These are phyloP conservation scores for Colletotrichum magnum DNA, from an alignment of 2,329 filamentous ascomycete genomes.

Conservation along the genomic window DNA sequence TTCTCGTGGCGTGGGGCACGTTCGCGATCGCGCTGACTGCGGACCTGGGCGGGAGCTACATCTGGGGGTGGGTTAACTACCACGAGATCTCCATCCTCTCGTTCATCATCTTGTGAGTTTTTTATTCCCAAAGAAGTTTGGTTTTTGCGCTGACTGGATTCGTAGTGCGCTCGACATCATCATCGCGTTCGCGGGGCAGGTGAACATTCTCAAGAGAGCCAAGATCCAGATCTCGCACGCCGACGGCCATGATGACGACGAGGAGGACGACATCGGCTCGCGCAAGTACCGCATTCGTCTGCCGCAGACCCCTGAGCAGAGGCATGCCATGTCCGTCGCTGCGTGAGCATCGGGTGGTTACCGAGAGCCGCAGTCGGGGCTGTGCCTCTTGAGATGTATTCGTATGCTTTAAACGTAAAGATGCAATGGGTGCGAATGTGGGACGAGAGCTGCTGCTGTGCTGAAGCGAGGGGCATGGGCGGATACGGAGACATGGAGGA, in stretches of 20 bases:
- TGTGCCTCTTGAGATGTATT: no score
- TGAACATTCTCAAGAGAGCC: conserved; percentile 28
- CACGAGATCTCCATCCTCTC: no score
- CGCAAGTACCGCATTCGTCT: conserved; percentile 37
- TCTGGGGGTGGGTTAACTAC: not conserved
- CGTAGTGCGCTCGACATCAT: conserved; percentile 5
- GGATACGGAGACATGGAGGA: no score
- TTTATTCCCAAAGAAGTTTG: no score
- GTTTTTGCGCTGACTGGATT: not conserved
- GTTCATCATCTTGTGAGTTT: conserved; percentile 11
- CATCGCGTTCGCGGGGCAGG: conserved; percentile 28
- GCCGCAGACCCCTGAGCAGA: conserved; percentile 30
- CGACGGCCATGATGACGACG: conserved; percentile 27
- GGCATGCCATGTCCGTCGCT: conserved; percentile 23
- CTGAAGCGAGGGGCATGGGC: no score
- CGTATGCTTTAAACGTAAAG: no score
- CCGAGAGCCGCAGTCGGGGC: no score
- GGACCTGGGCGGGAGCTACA: no score
- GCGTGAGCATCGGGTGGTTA: not conserved
- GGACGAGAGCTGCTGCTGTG: no score
- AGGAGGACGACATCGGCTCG: conserved; percentile 22
- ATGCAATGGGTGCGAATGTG: no score
- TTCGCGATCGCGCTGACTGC: conserved; percentile 2
- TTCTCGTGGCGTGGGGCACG: not conserved
- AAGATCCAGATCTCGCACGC: conserved; percentile 19